A percentile compares a stretch with the other conserved stretches of the same genome.
phyloP scores from a whole-genome alignment of 176 grass and related monocot genomes.

The Pontederia paniculata region DNA sequence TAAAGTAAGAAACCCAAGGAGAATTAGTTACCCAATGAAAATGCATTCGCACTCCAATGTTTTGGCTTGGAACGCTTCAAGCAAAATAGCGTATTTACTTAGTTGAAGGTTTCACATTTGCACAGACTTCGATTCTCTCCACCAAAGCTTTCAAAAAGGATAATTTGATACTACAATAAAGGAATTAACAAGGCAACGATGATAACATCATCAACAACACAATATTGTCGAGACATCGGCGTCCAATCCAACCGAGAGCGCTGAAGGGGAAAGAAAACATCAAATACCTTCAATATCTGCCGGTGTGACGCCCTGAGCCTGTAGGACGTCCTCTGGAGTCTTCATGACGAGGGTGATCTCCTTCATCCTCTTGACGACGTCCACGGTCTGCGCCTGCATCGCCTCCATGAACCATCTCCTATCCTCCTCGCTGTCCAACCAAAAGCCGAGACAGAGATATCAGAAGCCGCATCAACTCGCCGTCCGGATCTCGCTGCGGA shows the following conservation, averaged over 20 bases:
- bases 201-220: too few species aligned
- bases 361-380: slow-evolving; percentile 79
- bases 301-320: slow-evolving; percentile 49
- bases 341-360: slow-evolving; percentile 86
- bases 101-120: too few species aligned
- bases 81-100: background rate
- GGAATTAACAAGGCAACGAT: too few species aligned
- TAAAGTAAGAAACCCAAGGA: background rate
- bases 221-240: too few species aligned
- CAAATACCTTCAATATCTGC: slow-evolving; percentile 58
- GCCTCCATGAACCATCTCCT: slow-evolving; percentile 77
- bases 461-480: background rate
- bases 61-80: background rate
- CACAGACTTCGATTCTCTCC: too few species aligned
- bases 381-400: slow-evolving; percentile 43
- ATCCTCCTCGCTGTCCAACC: slow-evolving; percentile 43
- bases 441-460: background rate
- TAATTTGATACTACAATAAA: too few species aligned
- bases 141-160: too few species aligned
- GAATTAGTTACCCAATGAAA: too few species aligned
- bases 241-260: too few species aligned
- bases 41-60: background rate
- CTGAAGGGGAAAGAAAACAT: too few species aligned
- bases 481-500: background rate
- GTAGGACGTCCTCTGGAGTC: slow-evolving; percentile 68